These are phyloP conservation scores for Desmodesmus armatus DNA, from an alignment of 139 green algal species.

Conservation along the genomic window DNA sequence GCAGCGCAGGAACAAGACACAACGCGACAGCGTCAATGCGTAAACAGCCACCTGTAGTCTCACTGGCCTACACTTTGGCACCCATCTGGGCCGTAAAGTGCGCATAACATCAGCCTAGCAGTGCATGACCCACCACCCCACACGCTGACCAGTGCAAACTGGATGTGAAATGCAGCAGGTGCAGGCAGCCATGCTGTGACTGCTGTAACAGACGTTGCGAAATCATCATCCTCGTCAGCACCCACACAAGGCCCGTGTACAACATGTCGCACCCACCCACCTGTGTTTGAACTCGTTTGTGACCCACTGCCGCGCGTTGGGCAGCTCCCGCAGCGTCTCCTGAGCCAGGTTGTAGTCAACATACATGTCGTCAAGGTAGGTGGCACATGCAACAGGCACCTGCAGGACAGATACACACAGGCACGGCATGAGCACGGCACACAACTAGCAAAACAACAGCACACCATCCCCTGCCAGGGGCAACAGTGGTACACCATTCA, in stretches of 20 bases:
- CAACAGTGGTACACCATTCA: neutral
- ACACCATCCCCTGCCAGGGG: neutral
- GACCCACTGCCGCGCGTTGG: constrained; percentile 76
- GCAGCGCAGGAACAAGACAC: constrained; percentile 28
- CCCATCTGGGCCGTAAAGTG: no score
- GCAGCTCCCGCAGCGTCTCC: constrained; percentile 71
- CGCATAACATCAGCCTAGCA: no score
- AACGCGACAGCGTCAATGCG: constrained; percentile 33
- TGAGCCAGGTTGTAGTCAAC: constrained; percentile 90
- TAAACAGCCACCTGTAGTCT: no score
- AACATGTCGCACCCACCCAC: constrained; percentile 69
- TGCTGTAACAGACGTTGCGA: neutral
- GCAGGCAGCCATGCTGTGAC: neutral
- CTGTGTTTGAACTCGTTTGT: constrained; percentile 94
- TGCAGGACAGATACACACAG: neutral
- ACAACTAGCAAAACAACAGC: neutral
- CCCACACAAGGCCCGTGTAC: neutral
- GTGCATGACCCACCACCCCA: no score
- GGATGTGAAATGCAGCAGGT: no score
- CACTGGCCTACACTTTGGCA: no score
- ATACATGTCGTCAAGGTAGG: constrained; percentile 89
- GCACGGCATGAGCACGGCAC: neutral
- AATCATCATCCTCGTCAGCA: neutral
- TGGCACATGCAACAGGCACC: constrained; percentile 27
- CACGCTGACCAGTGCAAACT: no score